phyloP scores from a whole-genome alignment of 2,329 filamentous ascomycete genomes.

The Ceratocystis cubensis region DNA sequence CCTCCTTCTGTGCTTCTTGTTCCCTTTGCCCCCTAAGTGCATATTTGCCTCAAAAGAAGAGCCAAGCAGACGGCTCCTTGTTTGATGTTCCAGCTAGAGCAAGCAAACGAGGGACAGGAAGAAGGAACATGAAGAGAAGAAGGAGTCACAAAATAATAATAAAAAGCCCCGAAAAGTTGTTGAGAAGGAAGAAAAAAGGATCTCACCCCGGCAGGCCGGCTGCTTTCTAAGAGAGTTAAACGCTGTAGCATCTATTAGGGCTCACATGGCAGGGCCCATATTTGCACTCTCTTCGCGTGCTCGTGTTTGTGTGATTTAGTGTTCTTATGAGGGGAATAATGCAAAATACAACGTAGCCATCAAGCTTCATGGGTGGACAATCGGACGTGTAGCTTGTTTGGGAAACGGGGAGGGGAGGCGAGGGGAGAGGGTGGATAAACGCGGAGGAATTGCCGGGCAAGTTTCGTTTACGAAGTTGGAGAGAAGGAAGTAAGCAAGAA shows the following conservation, averaged over 20 bases:
- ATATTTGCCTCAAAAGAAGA: not conserved
- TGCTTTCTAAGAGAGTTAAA: not conserved
- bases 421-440: not conserved
- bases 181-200: not conserved
- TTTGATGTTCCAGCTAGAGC: not conserved
- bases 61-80: not conserved
- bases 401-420: not conserved
- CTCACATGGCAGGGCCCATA: not conserved
- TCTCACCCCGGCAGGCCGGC: not conserved
- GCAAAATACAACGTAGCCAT: no score
- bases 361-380: no score
- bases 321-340: not conserved
- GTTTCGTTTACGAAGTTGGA: not conserved
- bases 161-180: not conserved
- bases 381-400: conserved; percentile 3
- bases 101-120: not conserved
- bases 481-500: not conserved
- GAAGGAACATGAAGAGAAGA: not conserved
- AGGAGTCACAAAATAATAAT: not conserved
- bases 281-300: not conserved
- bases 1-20: not conserved
- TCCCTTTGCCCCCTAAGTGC: not conserved
- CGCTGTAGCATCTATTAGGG: not conserved
- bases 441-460: not conserved
- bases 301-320: not conserved